Conservation (phyloP, 2,329 filamentous ascomycete genomes). For the Cladosporium phlei region DNA sequence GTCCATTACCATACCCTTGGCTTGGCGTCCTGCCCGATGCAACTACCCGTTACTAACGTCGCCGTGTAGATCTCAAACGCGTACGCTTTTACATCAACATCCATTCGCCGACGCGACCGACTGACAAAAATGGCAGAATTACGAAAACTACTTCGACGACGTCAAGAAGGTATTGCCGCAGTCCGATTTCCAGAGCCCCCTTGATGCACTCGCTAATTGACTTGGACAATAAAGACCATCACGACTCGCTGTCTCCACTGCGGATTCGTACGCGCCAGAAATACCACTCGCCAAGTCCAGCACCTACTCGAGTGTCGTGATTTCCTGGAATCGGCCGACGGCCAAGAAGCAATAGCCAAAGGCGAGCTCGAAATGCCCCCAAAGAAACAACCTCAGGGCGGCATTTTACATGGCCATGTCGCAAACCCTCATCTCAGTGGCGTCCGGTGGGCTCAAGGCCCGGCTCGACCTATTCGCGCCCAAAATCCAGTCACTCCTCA, state of each 20-base stretch:
- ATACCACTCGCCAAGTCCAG: conserved; percentile 48
- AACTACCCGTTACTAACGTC: not conserved
- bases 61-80: not conserved
- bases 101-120: too few relatives aligned
- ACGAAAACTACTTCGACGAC: conserved; percentile 2
- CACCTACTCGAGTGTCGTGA: conserved; percentile 44
- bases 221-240: conserved; percentile 37
- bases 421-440: conserved; percentile 38
- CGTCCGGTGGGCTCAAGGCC: too few relatives aligned
- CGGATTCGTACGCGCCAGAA: conserved; percentile 48
- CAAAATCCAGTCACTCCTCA: conserved; percentile 11
- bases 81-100: too few relatives aligned
- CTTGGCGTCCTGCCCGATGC: not conserved
- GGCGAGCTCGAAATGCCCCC: conserved; percentile 20
- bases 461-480: too few relatives aligned
- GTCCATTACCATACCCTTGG: not conserved
- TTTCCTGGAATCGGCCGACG: conserved; percentile 43
- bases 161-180: conserved; percentile 1
- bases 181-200: too few relatives aligned
- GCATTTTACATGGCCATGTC: conserved; percentile 42
- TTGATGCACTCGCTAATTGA: too few relatives aligned
- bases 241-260: conserved; percentile 47
- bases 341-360: conserved; percentile 32
- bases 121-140: not conserved
- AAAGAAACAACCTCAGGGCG: conserved; percentile 22